Evolutionary conservation across 1,284 basidiomycete genomes (phyloP).

Genomic region (Boletus smithii): DNA sequence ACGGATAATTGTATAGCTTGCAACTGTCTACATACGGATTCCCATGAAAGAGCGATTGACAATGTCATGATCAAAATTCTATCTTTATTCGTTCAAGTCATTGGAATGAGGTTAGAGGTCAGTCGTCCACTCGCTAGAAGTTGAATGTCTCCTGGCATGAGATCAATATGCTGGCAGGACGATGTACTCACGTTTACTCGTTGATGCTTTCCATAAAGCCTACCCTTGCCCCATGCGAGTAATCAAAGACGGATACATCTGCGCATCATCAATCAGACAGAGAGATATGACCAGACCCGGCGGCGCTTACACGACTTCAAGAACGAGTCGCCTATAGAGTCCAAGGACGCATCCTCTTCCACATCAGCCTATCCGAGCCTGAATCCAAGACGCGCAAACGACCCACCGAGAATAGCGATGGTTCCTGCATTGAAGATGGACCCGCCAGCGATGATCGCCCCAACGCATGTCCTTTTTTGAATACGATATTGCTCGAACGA

Average conservation of each 20-base stretch:
- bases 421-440: not conserved
- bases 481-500: not conserved
- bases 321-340: conserved; percentile 61
- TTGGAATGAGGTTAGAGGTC: no score
- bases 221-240: conserved; percentile 50
- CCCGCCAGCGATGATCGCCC: conserved; percentile 61
- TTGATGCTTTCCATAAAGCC: conserved; percentile 61
- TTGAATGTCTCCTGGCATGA: no score
- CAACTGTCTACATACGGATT: no score
- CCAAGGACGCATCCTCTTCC: no score
- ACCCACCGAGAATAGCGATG: conserved; percentile 13
- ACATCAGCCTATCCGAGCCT: not conserved
- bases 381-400: not conserved
- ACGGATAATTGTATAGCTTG: no score
- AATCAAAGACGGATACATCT: conserved; percentile 64
- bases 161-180: not conserved
- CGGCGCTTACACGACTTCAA: conserved; percentile 57
- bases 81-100: no score
- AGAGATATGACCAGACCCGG: not conserved
- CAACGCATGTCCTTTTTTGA: conserved; percentile 37
- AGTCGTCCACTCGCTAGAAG: no score
- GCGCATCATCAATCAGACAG: conserved; percentile 5
- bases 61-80: no score
- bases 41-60: no score
- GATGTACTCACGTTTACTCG: conserved; percentile 1